Base-by-base conservation (phyloP, 2,329 filamentous ascomycete genomes). In the Paecilomyces formosus region DNA sequence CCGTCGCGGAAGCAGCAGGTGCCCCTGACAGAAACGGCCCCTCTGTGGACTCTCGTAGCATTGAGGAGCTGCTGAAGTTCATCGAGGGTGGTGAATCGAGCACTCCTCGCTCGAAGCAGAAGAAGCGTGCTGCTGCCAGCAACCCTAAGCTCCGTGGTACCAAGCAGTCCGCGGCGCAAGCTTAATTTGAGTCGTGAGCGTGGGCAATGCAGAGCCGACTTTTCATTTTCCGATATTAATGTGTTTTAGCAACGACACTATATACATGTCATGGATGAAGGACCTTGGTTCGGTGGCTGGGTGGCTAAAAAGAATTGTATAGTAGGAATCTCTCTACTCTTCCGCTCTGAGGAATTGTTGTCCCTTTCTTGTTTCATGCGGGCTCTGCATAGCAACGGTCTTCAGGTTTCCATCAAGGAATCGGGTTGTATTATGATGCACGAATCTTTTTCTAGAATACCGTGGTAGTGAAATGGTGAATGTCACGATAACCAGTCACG, bases 31-130 rank as follows among this genome's bases (percentile, higher is more conserved):
- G 72, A 65, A 63, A 72, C 66, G 63, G 76, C 73, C 74, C 73
- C 35, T 70, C 69, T 26, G 78, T 92, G 54, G 90, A 95, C 71
- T 85, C 88, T 57, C 84, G 92, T 66, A 96, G 87, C 76, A 92
- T 99, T 62, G 92, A 97, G 66, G 93, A 99, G 73, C 79, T 99
- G 49, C 81, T 99, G 71, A 90, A 89, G 75, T 97, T 93, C 75
- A 97, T 99, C 65, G 94, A 97, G 74, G 93, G 92, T 30, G 73
- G 71, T 35, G 81, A 79, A 31, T 61, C 74, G 26, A 70, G 68
- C 60, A 68, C 69, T 58, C 72, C 71, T 13, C 72, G 71, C 52
- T 68, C 73, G 31, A 76, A 76, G 65, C 76, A 78, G 66, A 76
- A 76, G 66, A 78, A 78, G 71, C 72, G 74, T 57, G 70, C 72